Evolutionary conservation across 768 basidiomycete species (phyloP).

Genomic region (Lactifluus rugatus): DNA sequence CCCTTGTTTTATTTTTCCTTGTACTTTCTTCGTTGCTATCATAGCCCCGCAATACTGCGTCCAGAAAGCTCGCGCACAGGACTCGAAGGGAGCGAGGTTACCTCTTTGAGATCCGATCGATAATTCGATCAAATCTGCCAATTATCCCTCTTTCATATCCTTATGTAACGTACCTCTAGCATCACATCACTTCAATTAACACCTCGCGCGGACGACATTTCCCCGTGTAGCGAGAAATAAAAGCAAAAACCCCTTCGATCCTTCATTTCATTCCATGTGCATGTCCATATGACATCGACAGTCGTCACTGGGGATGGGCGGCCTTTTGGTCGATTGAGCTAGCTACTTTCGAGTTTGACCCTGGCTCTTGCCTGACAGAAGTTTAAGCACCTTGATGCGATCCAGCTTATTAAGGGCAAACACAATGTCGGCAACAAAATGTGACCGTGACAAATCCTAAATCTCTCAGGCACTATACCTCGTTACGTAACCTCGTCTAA

Average conservation of each 20-base stretch:
- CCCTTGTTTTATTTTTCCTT: background rate
- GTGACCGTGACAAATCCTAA: background rate
- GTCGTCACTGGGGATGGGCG: too few relatives aligned
- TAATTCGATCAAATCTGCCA: constrained; percentile 8
- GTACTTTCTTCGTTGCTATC: background rate
- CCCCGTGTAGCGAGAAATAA: too few relatives aligned
- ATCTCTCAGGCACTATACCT: background rate
- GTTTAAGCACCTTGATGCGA: background rate
- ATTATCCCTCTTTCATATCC: constrained; percentile 10
- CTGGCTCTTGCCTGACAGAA: background rate
- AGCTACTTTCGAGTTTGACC: background rate
- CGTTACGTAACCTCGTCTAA: background rate
- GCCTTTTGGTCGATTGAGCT: background rate
- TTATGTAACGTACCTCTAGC: too few relatives aligned
- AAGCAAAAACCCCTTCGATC: too few relatives aligned
- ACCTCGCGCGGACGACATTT: too few relatives aligned
- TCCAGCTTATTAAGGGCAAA: background rate
- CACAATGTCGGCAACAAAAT: background rate
- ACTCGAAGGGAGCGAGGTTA: too few relatives aligned
- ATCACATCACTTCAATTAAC: too few relatives aligned
- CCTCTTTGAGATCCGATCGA: background rate
- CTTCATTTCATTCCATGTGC: too few relatives aligned
- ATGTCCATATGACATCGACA: too few relatives aligned
- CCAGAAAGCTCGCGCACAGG: too few relatives aligned
- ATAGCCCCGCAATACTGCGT: background rate